Evolutionary conservation across 2,329 filamentous ascomycete species (phyloP).

Genomic region (Coniochaeta sp.): DNA sequence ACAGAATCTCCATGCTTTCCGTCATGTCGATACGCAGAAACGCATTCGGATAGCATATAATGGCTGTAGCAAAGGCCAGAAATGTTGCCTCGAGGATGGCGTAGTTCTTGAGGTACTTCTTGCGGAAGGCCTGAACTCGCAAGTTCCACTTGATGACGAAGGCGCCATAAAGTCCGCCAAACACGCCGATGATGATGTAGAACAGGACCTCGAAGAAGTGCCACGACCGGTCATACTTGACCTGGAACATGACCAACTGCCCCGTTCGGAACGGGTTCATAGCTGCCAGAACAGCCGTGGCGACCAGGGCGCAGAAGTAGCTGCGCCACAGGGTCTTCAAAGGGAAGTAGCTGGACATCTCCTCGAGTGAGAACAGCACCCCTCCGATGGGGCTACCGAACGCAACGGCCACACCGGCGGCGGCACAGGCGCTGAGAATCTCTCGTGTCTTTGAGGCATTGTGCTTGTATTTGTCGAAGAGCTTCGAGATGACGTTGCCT

Average conservation of each 20-base stretch:
- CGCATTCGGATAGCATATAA: slow-evolving; percentile 95
- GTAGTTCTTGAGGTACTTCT: slow-evolving; percentile 81
- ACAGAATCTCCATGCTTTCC: slow-evolving; percentile 97
- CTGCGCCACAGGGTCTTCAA: slow-evolving; percentile 97
- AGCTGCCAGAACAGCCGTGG: slow-evolving; percentile 82
- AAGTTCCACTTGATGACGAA: slow-evolving; percentile 99
- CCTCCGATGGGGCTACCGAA: slow-evolving; percentile 97
- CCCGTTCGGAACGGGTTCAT: slow-evolving; percentile 98
- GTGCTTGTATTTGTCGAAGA: slow-evolving; percentile 86
- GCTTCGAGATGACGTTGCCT: slow-evolving; percentile 87
- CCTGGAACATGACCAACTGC: slow-evolving; percentile 98
- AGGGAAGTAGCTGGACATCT: slow-evolving; percentile 95
- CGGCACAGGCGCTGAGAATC: slow-evolving; percentile 89
- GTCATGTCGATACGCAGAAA: slow-evolving; percentile 98
- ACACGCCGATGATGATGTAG: slow-evolving; percentile 84
- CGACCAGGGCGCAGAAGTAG: slow-evolving; percentile 95
- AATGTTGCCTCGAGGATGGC: slow-evolving; percentile 81
- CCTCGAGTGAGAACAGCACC: slow-evolving; percentile 92
- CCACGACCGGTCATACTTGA: slow-evolving; percentile 92
- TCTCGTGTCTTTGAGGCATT: slow-evolving; percentile 94
- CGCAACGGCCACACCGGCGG: slow-evolving; percentile 90
- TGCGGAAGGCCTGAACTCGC: slow-evolving; percentile 82
- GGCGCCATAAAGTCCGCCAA: slow-evolving; percentile 90
- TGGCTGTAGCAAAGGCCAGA: slow-evolving; percentile 73
- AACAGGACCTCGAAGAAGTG: slow-evolving; percentile 96